phyloP scores from a whole-genome alignment of 2,329 filamentous ascomycete genomes.

The Aspergillus felis region DNA sequence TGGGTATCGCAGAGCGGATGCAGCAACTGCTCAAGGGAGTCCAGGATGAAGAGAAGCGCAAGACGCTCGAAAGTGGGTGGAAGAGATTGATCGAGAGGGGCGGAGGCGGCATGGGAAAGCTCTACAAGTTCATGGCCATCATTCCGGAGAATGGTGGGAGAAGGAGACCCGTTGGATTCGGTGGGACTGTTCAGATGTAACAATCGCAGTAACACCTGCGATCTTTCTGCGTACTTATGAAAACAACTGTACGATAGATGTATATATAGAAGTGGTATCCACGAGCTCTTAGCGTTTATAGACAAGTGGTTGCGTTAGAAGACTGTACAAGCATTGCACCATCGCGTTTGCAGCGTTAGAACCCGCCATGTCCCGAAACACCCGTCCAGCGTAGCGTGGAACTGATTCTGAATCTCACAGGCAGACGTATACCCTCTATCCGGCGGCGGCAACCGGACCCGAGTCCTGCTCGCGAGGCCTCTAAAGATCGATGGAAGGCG shows the following conservation, averaged over 20 bases:
- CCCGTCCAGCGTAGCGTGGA: neutral
- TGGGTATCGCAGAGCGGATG: constrained; percentile 81
- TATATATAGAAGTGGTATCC: neutral
- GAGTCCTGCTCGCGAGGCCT: neutral
- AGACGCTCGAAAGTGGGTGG: constrained; percentile 69
- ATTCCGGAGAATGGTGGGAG: constrained; percentile 72
- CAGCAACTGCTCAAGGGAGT: constrained; percentile 57
- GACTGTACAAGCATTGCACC: neutral
- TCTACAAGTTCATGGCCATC: constrained; percentile 92
- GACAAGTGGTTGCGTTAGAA: neutral
- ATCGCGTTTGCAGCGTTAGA: neutral
- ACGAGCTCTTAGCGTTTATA: neutral
- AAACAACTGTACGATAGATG: constrained; percentile 7
- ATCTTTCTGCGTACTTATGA: constrained; percentile 6
- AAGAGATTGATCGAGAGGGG: constrained; percentile 78
- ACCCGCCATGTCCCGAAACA: neutral
- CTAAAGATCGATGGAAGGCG: neutral
- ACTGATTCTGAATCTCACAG: neutral
- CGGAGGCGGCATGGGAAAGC: constrained; percentile 82
- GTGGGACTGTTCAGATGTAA: constrained; percentile 53
- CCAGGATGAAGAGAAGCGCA: constrained; percentile 50
- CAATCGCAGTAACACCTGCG: neutral
- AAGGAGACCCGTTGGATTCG: constrained; percentile 85
- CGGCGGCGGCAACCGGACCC: neutral
- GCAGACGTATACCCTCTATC: neutral